Percentiles rank a stretch among this genome's conserved stretches.
These are phyloP conservation scores for Pseudogymnoascus sp. DNA, from an alignment of 2,329 filamentous ascomycete genomes.

Conservation along the genomic window DNA sequence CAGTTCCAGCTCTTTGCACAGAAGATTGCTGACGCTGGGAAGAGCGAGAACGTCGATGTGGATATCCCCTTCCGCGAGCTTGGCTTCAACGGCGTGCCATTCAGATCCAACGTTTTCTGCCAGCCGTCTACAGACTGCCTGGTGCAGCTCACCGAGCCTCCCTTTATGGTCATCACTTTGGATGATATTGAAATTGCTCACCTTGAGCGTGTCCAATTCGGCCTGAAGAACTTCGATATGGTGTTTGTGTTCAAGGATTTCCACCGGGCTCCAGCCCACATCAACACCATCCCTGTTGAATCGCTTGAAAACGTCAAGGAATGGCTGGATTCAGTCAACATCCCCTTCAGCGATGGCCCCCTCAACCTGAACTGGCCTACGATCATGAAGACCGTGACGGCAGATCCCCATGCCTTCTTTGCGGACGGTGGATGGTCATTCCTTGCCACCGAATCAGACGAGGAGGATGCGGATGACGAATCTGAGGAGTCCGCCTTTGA, in stretches of 20 bases:
- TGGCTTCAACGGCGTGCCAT: slow-evolving; percentile 92
- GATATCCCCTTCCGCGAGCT: slow-evolving; percentile 96
- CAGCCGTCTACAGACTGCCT: slow-evolving; percentile 95
- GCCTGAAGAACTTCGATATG: slow-evolving; percentile 97
- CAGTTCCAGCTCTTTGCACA: slow-evolving; percentile 95
- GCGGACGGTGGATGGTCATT: slow-evolving; percentile 93
- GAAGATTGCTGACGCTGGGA: slow-evolving; percentile 93
- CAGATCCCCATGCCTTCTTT: slow-evolving; percentile 92
- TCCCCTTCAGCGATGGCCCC: slow-evolving; percentile 87
- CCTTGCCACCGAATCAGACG: slow-evolving; percentile 78
- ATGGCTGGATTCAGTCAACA: slow-evolving; percentile 92
- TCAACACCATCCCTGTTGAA: slow-evolving; percentile 98
- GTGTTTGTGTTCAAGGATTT: slow-evolving; percentile 99
- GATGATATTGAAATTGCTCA: slow-evolving; percentile 96
- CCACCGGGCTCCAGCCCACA: slow-evolving; percentile 76
- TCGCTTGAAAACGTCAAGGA: slow-evolving; percentile 93
- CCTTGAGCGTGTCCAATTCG: slow-evolving; percentile 91
- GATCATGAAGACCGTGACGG: slow-evolving; percentile 98
- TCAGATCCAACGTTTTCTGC: slow-evolving; percentile 89
- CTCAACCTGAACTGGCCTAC: slow-evolving; percentile 98
- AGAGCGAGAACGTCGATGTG: slow-evolving; percentile 82
- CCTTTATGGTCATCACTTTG: slow-evolving; percentile 90
- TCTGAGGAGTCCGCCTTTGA: slow-evolving; percentile 92
- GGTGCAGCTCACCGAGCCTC: slow-evolving; percentile 92
- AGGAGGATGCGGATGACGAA: slow-evolving; percentile 67